Evolutionary conservation across 805 yeast genomes (phyloP), one percentile per base, ranked within the genome.

Genomic region (Kodamaea jinghongensis): DNA sequence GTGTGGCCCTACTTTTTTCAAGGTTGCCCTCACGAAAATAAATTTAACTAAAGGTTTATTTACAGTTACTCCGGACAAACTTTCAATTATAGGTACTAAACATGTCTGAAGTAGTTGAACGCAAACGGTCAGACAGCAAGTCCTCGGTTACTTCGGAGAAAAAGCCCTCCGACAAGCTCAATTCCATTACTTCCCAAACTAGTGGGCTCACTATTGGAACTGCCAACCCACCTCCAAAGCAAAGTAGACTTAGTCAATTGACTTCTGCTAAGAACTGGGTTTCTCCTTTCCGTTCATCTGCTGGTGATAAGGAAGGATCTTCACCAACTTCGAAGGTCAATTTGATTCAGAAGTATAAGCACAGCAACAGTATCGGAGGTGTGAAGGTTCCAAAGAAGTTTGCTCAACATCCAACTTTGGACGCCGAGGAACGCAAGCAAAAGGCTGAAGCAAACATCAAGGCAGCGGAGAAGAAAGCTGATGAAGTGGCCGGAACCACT

Each of bases 341-440:
- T 49, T 59, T 63, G 38, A 51, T 56, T 34, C 50, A 67, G 45
- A 61, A 67, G 48, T 67, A 61, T 42, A 57, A 58, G 41, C 63
- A 61, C 11, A 52, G 53, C 30, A 68, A 67, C 50, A 49, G 54
- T 23, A 60, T 68, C 34, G 52, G 55, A 17, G 52, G 56, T 20
- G 45, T 69, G 28, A 58, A 49, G 29, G 70, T 69, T 17, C 74
- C 74, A 20, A 60, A 59, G 52, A 67, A 65, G 48, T 69, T 65
- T 42, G 50, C 71, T 34, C 39, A 52, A 26, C 73, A 68, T 49
- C 70, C 72, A 15, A 62, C 69, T 8, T 58, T 63, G 44, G 64
- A 60, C 34, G 63, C 65, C 6, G 50, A 51, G 41, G 34, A 43
- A 27, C 43, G 46, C 36, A 38, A 32, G 27, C 22, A 22, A 33